phyloP scores from a whole-genome alignment of 1,139 yeast genomes.

The Diutina pseudorugosa region DNA sequence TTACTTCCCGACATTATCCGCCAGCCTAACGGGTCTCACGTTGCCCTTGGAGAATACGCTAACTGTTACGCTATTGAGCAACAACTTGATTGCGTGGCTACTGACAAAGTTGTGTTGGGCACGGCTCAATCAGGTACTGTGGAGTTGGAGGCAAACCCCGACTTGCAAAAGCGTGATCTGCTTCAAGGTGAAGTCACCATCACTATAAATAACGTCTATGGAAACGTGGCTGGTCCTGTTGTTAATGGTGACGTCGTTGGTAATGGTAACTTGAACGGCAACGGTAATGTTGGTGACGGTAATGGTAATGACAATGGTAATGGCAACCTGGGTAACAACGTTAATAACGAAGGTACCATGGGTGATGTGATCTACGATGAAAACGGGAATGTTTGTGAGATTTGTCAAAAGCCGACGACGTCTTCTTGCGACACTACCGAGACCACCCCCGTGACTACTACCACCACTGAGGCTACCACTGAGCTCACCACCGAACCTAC shows the following conservation, averaged over 20 bases:
- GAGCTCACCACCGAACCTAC: background rate
- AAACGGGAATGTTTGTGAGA: background rate
- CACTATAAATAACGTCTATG: background rate
- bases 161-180: background rate
- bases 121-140: background rate
- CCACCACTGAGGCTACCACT: background rate
- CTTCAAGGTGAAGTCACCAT: background rate
- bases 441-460: background rate
- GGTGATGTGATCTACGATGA: conserved; percentile 1
- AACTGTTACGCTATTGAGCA: background rate
- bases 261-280: background rate
- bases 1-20: background rate
- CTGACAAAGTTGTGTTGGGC: background rate
- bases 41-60: background rate
- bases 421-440: background rate
- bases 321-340: background rate
- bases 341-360: background rate
- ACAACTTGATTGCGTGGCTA: background rate
- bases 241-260: background rate
- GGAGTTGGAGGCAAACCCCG: background rate
- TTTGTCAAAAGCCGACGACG: background rate
- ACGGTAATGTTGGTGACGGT: background rate
- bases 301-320: background rate
- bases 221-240: background rate
- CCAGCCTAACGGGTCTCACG: background rate